phyloP scores from a whole-genome alignment of 2,329 filamentous ascomycete genomes.

The Fonsecaea pugnacius region DNA sequence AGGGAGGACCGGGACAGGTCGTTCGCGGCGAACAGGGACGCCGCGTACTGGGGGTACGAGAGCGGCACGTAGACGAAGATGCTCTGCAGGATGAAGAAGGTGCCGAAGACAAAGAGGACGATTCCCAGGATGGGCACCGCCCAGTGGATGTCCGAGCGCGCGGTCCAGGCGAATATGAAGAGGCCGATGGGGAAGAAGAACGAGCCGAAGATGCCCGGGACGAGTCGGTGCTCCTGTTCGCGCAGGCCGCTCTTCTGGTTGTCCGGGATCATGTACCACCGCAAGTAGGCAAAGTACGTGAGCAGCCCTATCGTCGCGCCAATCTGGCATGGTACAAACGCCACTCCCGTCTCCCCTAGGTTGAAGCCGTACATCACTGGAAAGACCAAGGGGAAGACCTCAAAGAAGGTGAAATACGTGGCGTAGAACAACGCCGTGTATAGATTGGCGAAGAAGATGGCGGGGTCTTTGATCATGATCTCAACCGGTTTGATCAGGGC shows the following conservation, averaged over 20 bases:
- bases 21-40: slow-evolving; percentile 35
- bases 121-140: slow-evolving; percentile 47
- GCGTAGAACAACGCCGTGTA: slow-evolving; percentile 59
- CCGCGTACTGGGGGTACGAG: slow-evolving; percentile 33
- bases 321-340: slow-evolving; percentile 64
- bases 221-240: slow-evolving; percentile 55
- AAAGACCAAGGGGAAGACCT: slow-evolving; percentile 68
- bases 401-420: slow-evolving; percentile 61
- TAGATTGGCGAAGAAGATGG: slow-evolving; percentile 46
- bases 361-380: slow-evolving; percentile 63
- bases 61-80: slow-evolving; percentile 35
- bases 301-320: slow-evolving; percentile 58
- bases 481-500: slow-evolving; percentile 64
- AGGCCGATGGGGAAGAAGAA: slow-evolving; percentile 60
- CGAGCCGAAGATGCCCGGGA: slow-evolving; percentile 59
- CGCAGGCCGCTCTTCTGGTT: slow-evolving; percentile 52
- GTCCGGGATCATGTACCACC: slow-evolving; percentile 58
- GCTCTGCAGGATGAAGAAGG: slow-evolving; percentile 32
- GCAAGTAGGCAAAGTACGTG: slow-evolving; percentile 57
- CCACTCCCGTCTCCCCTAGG: slow-evolving; percentile 61
- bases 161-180: slow-evolving; percentile 55
- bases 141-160: slow-evolving; percentile 43
- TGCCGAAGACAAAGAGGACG: slow-evolving; percentile 43
- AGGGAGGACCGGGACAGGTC: slow-evolving; percentile 38
- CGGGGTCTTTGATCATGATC: slow-evolving; percentile 65